phyloP scores from a whole-genome alignment of 2,329 filamentous ascomycete genomes.

The Mollisiaceae sp. region DNA sequence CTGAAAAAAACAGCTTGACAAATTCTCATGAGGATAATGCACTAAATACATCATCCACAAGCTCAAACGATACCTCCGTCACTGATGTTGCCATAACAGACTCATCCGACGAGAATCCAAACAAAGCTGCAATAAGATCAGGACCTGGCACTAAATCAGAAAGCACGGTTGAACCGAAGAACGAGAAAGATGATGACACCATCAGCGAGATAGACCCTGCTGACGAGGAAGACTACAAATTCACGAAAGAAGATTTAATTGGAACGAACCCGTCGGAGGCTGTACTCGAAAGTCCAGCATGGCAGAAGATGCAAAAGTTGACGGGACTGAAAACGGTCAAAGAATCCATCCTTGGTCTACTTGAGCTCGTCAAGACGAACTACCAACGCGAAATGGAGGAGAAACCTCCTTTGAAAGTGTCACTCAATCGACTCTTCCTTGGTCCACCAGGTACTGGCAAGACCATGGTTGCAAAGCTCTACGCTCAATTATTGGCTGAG shows the following conservation, averaged over 20 bases:
- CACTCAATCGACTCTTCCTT: constrained; percentile 71
- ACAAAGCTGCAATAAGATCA: background rate
- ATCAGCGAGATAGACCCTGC: constrained; percentile 63
- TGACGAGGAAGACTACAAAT: constrained; percentile 60
- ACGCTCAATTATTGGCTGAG: constrained; percentile 70
- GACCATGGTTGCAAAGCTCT: constrained; percentile 75
- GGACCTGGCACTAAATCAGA: background rate
- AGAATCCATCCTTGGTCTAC: constrained; percentile 58
- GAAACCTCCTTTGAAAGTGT: constrained; percentile 61
- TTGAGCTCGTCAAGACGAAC: constrained; percentile 67
- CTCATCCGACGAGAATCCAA: background rate
- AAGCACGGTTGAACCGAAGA: background rate
- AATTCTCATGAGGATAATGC: too few relatives aligned
- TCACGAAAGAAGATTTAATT: constrained; percentile 73
- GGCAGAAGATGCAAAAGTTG: constrained; percentile 60
- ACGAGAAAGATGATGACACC: constrained; percentile 37
- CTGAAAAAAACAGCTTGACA: background rate
- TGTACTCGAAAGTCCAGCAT: constrained; percentile 58
- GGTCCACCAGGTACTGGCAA: constrained; percentile 79
- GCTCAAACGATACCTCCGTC: background rate
- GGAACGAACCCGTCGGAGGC: constrained; percentile 67
- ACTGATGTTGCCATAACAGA: background rate
- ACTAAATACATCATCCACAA: background rate
- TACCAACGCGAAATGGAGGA: constrained; percentile 70
- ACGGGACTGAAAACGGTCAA: constrained; percentile 69